Evolutionary conservation across 108 stramenopile genomes (phyloP).

Genomic region (Cyclotella baltica): DNA sequence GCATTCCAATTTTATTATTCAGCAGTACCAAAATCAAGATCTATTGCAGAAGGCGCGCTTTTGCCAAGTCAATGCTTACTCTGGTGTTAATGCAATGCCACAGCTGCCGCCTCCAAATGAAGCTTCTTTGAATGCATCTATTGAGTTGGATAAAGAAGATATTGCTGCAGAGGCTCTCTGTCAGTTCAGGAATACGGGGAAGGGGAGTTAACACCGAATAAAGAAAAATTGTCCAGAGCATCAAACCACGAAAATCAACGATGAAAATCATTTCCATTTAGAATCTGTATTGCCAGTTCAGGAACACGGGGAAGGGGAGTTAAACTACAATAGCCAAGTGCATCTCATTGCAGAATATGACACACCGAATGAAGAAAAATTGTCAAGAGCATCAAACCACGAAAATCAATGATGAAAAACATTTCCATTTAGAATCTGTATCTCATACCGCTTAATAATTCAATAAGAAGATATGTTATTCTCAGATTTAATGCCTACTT

Average conservation of each 20-base stretch:
- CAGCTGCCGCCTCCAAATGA: not conserved
- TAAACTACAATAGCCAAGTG: not conserved
- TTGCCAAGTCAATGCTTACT: conserved; percentile 1
- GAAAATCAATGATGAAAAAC: not conserved
- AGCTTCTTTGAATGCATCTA: not conserved
- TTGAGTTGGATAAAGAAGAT: not conserved
- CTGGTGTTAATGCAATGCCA: not conserved
- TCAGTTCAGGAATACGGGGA: not conserved
- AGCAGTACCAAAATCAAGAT: not conserved
- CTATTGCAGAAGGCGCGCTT: not conserved
- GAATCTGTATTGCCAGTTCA: not conserved
- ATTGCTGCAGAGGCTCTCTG: conserved; percentile 4
- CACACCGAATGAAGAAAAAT: not conserved
- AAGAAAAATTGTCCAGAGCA: conserved; percentile 2
- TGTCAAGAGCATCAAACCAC: not conserved
- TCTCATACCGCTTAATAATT: conserved; percentile 2
- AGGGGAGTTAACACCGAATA: not conserved
- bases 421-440: not conserved
- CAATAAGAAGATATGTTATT: too few species aligned
- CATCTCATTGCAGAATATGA: not conserved
- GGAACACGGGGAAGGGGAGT: not conserved
- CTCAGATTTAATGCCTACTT: too few species aligned
- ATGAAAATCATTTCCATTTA: not conserved
- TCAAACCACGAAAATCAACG: not conserved
- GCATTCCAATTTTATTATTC: not conserved